Evolutionary conservation across 495 filamentous ascomycete genomes (phyloP).

Genomic region (Penicillium nucicola): DNA sequence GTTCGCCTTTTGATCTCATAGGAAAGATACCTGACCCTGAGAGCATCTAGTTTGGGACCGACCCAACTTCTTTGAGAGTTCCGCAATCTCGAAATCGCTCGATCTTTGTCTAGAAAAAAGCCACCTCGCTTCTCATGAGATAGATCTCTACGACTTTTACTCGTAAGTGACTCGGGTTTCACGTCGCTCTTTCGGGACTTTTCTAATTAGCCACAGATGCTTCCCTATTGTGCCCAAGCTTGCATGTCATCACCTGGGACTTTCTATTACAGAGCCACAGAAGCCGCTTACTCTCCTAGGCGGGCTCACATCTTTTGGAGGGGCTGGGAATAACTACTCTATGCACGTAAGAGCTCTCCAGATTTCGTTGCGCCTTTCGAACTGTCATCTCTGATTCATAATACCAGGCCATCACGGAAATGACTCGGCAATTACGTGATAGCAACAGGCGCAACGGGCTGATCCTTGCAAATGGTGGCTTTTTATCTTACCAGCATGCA

Average conservation of each 20-base stretch:
- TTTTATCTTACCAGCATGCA: conserved; percentile 52
- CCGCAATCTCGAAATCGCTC: conserved; percentile 49
- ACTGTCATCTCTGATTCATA: background rate
- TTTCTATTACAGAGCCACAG: conserved; percentile 35
- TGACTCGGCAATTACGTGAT: conserved; percentile 41
- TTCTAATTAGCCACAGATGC: conserved; percentile 25
- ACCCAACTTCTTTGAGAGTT: conserved; percentile 46
- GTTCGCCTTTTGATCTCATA: background rate
- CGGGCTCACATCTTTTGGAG: conserved; percentile 56
- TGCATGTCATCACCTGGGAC: conserved; percentile 48
- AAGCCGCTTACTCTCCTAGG: conserved; percentile 53
- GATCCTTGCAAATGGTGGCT: conserved; percentile 54
- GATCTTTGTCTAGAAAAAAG: conserved; percentile 39
- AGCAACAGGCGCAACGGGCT: conserved; percentile 41
- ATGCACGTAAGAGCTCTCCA: conserved; percentile 45
- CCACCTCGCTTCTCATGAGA: conserved; percentile 32
- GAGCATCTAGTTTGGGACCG: conserved; percentile 49
- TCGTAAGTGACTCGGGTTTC: conserved; percentile 27
- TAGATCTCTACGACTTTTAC: conserved; percentile 55
- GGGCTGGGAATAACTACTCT: conserved; percentile 59
- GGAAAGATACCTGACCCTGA: background rate
- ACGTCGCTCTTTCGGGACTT: too few species aligned
- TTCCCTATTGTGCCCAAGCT: conserved; percentile 61
- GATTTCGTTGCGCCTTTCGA: background rate
- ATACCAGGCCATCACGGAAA: conserved; percentile 44